Base-by-base conservation (phyloP, 495 filamentous ascomycete genomes). In the Tuber calosporum region DNA sequence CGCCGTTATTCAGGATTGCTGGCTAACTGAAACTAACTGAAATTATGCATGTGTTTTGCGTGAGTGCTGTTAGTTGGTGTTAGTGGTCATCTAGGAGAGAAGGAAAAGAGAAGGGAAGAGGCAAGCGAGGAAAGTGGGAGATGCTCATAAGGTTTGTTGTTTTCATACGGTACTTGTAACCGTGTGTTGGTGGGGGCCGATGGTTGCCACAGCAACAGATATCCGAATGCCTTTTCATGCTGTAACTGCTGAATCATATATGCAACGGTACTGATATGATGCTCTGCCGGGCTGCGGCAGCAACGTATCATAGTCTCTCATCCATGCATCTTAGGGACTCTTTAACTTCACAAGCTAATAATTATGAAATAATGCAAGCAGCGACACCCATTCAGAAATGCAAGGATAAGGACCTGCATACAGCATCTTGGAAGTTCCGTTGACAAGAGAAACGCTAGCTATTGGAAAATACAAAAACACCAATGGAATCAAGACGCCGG, bases 111-210 rank as follows among this genome's bases (percentile, higher is more conserved):
- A 20, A 42, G 38, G 34, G 38, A 62, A 48, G 58, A 72, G 42
- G 69, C 67, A 38, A 37, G n/a, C 9, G 75, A 76, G 72, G 66
- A 67, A 41, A 76, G 73, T 67, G 69, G 17, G 69, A 58, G 41
- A 45, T 66, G 34, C 53, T 73, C 41, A 40, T 41, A 39, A 70
- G 74, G 74, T 77, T 78, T 76, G 76, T 78, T 78, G 76, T 77
- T n/a, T n/a, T n/a, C n/a, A n/a, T 71, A 41, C 67, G n/a, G n/a
- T 34, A 26, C 30, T 62, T 62, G 53, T 5, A 62, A 62, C 53
- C 13, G 26, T 62, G 2, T 62, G 26, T 62, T 62, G 6, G 26
- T 34, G 48, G 48, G 48, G 48, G 48, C n/a, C n/a, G 1, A 26
- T 0, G 48, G 53, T 62, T 62, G 53, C 53, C 13, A 30, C 34